Percentiles rank a stretch among this genome's conserved stretches.
Conservation (phyloP, 1,139 yeast species). For the Wickerhamomyces sp. region DNA sequence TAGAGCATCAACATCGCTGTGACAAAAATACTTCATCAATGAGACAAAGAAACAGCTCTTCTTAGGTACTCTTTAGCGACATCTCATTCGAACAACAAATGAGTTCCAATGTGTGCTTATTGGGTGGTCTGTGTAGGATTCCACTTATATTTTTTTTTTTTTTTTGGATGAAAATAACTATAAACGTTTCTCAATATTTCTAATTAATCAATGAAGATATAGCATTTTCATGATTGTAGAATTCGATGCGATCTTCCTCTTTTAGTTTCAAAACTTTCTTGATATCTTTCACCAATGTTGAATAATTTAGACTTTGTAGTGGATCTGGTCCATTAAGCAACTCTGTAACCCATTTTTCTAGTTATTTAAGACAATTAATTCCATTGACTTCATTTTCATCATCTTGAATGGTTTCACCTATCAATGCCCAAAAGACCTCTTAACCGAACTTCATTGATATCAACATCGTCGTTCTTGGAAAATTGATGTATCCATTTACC, state of each 20-base stretch:
- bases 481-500: conserved; percentile 92
- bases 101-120: too few relatives aligned
- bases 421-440: conserved; percentile 83
- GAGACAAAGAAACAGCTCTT: too few relatives aligned
- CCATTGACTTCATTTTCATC: conserved; percentile 89
- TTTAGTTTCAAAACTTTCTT: conserved; percentile 70
- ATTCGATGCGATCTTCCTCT: conserved; percentile 71
- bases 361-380: conserved; percentile 81
- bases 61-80: too few relatives aligned
- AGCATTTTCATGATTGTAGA: conserved; percentile 54
- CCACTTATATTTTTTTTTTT: too few relatives aligned
- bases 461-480: conserved; percentile 52
- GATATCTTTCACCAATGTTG: conserved; percentile 77
- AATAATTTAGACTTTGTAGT: conserved; percentile 59
- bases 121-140: too few relatives aligned
- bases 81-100: too few relatives aligned
- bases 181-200: too few relatives aligned
- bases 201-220: conserved; percentile 24
- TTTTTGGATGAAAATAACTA: background rate
- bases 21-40: too few relatives aligned
- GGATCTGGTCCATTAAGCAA: conserved; percentile 92
- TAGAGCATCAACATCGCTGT: background rate
- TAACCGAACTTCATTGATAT: conserved; percentile 90
- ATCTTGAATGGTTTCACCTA: conserved; percentile 93
- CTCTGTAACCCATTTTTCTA: conserved; percentile 79